Base-by-base conservation (phyloP, 2,329 filamentous ascomycete genomes). In the Phaeoacremonium minimum region DNA sequence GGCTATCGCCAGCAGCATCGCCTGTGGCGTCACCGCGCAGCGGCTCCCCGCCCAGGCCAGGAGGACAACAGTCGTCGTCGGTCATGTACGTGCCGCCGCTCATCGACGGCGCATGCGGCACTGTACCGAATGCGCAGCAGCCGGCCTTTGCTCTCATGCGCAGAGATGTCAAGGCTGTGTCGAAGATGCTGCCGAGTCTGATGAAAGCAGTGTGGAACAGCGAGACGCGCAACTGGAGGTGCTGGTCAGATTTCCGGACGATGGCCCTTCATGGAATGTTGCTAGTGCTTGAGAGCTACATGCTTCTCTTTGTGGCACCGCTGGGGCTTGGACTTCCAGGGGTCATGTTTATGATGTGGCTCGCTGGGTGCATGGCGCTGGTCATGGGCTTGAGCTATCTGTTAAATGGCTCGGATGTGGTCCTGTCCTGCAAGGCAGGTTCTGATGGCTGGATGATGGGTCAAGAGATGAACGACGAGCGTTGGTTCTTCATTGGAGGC, bases 61-160 rank as follows among this genome's bases (percentile, higher is more conserved):
- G 15, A 22, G n/a, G 31, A 7, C 11, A 20, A 28, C 28, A 38
- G 15, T 41, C 41, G 9, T 38, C 47, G 4, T 46, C 49, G 4
- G 41, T 60, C 15, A 57, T 52, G 0, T 63, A 57, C 42, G 53
- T 61, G 33, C 58, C 59, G 13, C 51, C 59, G 1, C 48, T 63
- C 6, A 56, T 57, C 38, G 59, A 63, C 34, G 53, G 55, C 4
- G 53, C 58, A 0, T 57, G 53, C 35, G 57, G 58, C 11, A 63
- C 58, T 2, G 45, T 49, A 7, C 56, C 56, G 1, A 49, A 52
- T 13, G 43, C 43, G 6, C 52, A 51, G 40, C 45, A 49, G 20
- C 46, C 48, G 2, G 34, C 47, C 4, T 31, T 41, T 33, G 15
- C 42, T 12, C 38, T 51, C 32, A 31, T 57, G 19, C 42, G 47